phyloP scores from a whole-genome alignment of 371 early-diverging fungal genomes.

The Mucor mucedo region DNA sequence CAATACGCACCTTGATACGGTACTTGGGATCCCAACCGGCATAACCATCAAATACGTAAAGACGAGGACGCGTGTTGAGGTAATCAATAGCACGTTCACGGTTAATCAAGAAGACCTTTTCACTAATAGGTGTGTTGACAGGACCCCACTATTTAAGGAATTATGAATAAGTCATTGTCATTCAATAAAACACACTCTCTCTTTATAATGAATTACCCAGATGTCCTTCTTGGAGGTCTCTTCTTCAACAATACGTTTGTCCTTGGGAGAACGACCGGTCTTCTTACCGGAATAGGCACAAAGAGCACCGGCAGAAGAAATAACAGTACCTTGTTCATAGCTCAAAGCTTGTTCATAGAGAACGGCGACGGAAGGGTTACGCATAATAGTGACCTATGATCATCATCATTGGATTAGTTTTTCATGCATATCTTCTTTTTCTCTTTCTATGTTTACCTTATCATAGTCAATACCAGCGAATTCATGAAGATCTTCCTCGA shows the following conservation, averaged over 20 bases:
- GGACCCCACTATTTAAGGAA: slow-evolving; percentile 84
- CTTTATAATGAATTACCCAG: slow-evolving; percentile 49
- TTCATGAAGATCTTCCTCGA: slow-evolving; percentile 59
- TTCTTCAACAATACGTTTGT: slow-evolving; percentile 98
- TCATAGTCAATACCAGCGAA: slow-evolving; percentile 61
- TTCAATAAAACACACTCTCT: too few relatives aligned
- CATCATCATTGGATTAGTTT: too few relatives aligned
- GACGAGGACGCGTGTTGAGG: slow-evolving; percentile 91
- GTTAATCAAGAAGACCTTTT: slow-evolving; percentile 92
- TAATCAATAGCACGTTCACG: slow-evolving; percentile 96
- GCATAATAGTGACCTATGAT: slow-evolving; percentile 61
- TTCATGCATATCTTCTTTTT: neutral
- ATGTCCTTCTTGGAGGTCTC: slow-evolving; percentile 79
- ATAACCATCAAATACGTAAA: slow-evolving; percentile 96
- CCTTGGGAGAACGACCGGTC: slow-evolving; percentile 89
- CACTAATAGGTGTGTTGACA: slow-evolving; percentile 90
- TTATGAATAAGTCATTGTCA: too few relatives aligned
- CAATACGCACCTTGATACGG: slow-evolving; percentile 95
- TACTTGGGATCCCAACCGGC: slow-evolving; percentile 97
- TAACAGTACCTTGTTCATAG: slow-evolving; percentile 86
- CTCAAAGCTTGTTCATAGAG: slow-evolving; percentile 95
- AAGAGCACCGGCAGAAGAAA: slow-evolving; percentile 93
- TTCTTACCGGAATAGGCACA: slow-evolving; percentile 91
- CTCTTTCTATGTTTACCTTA: slow-evolving; percentile 35
- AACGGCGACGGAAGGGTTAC: slow-evolving; percentile 80